Base-by-base conservation (phyloP, 2,329 filamentous ascomycete species). In the Paraphoma chrysanthemicola region DNA sequence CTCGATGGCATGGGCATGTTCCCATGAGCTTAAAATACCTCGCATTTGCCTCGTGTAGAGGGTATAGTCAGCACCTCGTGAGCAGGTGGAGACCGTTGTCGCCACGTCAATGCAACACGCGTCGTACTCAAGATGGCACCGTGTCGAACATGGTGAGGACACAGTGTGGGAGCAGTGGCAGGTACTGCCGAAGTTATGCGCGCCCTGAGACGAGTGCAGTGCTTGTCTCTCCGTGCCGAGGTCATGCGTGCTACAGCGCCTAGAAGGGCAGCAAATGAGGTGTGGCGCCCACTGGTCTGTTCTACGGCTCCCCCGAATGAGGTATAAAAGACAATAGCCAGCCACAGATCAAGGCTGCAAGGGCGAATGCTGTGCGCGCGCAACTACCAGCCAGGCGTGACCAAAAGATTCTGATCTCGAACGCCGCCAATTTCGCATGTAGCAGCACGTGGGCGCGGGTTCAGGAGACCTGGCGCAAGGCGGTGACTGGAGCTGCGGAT, bases 401-500 rank as follows among this genome's bases (percentile, higher is more conserved):
- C 65, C 50, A 53, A 59, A 62, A 62, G 58, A 70, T 51, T 67
- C 56, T 64, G 65, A 63, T 64, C 59, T 65, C 54, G 56, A 64
- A 62, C 58, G 59, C 64, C 57, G 51, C 57, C 63, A 62, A 69
- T 70, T 67, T 68, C 66, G 59, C 54, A 54, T 46, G 47, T 46
- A 46, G 60, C 60, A 62, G 71, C 72, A 71, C 72, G 71, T 72
- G 71, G 70, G 61, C 53, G n/a, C 50, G 39, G 48, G 36, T 29
- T 17, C 44, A 43, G 45, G 51, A 53, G 36, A 53, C 28, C 17
- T 43, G 23, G 51, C 44, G 44, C 51, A 48, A 64, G 60, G 65
- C 60, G 66, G 66, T 67, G 66, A 70, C 59, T 47, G 53, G 62
- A 59, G 52, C 43, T 43, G 54, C 45, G 57, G 49, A 56, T 50